Evolutionary conservation across 2,329 filamentous ascomycete genomes (phyloP).

Genomic region (Chrysoporthe deuterocubensis): DNA sequence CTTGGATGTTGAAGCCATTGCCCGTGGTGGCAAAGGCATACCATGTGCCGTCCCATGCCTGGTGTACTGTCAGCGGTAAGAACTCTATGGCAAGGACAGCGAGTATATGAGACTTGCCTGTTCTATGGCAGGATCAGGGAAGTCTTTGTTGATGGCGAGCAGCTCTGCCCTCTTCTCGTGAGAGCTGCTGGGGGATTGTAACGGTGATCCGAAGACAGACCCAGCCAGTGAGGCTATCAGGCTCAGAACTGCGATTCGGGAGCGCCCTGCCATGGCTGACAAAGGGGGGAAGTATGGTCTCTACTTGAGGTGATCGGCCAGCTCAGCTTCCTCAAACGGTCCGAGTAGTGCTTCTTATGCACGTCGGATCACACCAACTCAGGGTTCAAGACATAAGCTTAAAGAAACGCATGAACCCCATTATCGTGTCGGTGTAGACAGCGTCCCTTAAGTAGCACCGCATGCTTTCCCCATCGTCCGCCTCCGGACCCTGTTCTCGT

Average conservation of each 20-base stretch:
- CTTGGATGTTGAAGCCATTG: constrained; percentile 52
- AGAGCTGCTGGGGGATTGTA: neutral
- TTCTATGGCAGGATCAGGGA: constrained; percentile 60
- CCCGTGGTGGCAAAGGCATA: constrained; percentile 62
- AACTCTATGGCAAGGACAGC: no score
- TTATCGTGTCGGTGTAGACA: constrained; percentile 1
- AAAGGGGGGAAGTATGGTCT: neutral
- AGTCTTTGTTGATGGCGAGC: constrained; percentile 42
- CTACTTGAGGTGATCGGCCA: neutral
- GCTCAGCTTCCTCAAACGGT: neutral
- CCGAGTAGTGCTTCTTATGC: neutral
- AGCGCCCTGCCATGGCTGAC: constrained; percentile 13
- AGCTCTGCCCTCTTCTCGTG: constrained; percentile 22
- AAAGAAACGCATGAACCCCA: neutral
- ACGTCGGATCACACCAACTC: neutral
- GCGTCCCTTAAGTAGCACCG: constrained; percentile 19
- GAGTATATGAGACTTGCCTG: constrained; percentile 35
- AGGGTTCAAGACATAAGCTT: neutral
- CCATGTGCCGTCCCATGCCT: constrained; percentile 50
- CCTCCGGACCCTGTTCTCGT: constrained; percentile 20
- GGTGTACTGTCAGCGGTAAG: neutral
- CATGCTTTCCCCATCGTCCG: constrained; percentile 6
- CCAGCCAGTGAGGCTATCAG: constrained; percentile 19
- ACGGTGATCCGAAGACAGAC: constrained; percentile 14
- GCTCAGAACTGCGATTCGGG: constrained; percentile 15